Base-by-base conservation (phyloP, 2,329 filamentous ascomycete species). In the Alternaria sp. region DNA sequence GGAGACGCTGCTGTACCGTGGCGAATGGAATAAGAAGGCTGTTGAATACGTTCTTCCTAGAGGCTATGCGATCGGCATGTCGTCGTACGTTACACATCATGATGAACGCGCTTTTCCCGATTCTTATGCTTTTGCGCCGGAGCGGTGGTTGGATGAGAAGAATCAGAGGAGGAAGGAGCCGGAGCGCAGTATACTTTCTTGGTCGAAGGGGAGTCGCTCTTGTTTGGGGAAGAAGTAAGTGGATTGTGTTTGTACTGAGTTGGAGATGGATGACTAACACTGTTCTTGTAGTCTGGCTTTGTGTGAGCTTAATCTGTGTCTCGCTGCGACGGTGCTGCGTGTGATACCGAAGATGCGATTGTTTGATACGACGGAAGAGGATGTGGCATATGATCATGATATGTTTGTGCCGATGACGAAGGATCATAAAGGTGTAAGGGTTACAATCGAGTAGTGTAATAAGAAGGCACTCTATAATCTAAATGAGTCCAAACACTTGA, bases 151-250 rank as follows among this genome's bases (percentile, higher is more conserved):
- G 15, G 69, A 75, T 20, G 71, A 69, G 55, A 66, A 68, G n/a
- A 71, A 73, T 9, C 53, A 68, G 20, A 64, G 71, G 28, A 67
- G 63, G 7, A 75, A 71, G 43, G 66, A 70, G 4, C 47, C 79
- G 6, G 76, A 78, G 55, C 66, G 66, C 1, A 71, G 71, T 41
- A 66, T 78, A 63, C 60, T 78, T 25, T 63, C 72, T 0, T 79
- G 79, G 41, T 74, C 69, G 2, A 78, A 76, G 41, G 77, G 77
- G 2, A 76, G 69, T 43, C 62, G 77, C 6, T 63, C 67, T 21
- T 79, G 77, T 37, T 60, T 79, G 30, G 77, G 77, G 12, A 73
- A 78, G 64, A 77, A 79, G 72, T 78, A 64, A 72, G 75, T 74
- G 5, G 11, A 18, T 14, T 25, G 15, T 45, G 28, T 10, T 25